Evolutionary conservation across 73 alveolate species (phyloP), one percentile per base, ranked within the genome.

Genomic region (Paramecium caudatum): DNA sequence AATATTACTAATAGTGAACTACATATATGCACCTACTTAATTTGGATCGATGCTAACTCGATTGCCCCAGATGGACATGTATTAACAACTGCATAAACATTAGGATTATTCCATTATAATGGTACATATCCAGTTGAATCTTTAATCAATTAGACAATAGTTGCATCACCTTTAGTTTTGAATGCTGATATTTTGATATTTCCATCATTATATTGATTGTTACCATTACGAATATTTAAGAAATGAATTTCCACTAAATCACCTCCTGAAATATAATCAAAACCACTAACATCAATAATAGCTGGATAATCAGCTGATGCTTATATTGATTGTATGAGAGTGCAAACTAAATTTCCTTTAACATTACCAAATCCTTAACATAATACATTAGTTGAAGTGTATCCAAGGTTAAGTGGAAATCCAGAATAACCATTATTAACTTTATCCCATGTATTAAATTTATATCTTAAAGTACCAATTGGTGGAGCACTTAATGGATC

Each of bases 401-500:
- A 41, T 8, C 78, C 70, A 1, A 83, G 46, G 36, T 83, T 83
- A 19, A 55, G 17, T 47, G 81, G 63, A 50, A 65, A 83, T 49
- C 91, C 91, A 15, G 65, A 1, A n/a, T 16, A 25, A 13, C 91
- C 91, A 36, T 30, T 55, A 25, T 83, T 70, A 3, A 83, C 82
- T 19, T 30, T 21, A 55, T 83, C 91, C 21, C 21, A 15, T 5
- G 91, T 83, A 83, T 83, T 83, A 21, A 83, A 83, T 48, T 55
- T 83, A 47, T 45, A 25, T 37, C 62, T 70, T 13, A 83, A 16
- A 17, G 78, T 55, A n/a, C 83, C 91, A 3, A 83, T 83, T 4
- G 91, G 91, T 21, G 78, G 78, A n/a, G 78, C 61, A 21, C 55
- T 55, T 33, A 65, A 55, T 2, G 91, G 91, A 83, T 83, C 91